Base-by-base conservation (phyloP, 768 basidiomycete species). In the Antrodiella citrinella region DNA sequence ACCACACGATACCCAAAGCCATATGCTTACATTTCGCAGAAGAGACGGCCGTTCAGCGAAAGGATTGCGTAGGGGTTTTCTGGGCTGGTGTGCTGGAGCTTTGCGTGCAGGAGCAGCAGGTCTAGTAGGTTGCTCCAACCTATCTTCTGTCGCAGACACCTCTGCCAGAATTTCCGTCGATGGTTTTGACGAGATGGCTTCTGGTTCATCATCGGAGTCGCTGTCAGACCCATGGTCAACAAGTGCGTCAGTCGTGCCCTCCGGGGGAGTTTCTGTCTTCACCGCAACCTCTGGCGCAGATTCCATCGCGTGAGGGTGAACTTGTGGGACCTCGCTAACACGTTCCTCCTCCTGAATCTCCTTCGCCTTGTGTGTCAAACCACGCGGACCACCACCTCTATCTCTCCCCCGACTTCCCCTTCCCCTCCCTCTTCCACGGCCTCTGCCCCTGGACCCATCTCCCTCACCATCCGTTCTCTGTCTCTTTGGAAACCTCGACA, bases 21-120 rank as follows among this genome's bases (percentile, higher is more conserved):
- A 19, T 44, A 21, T 38, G 35, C 81, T 62, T 65, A 93, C 92
- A 58, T 85, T 91, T 53, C 86, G 84, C 50, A 96, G 68, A 18
- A 96, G 72, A 13, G 81, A 81, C 4, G 86, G 77, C 18, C 84
- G 76, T 21, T 78, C 70, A 30, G 73, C 75, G 57, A 90, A 91
- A 1, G 81, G 81, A 65, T 85, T 88, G 45, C 66, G 72, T 4
- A 74, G 71, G 10, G 72, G 73, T 51, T 66, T 72, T 58, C 70
- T 78, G 0, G 81, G 82, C 54, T 75, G 72, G 50, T 60, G 52
- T 15, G 65, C 53, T 24, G 52, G 51, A 15, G 58, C 56, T 54
- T 61, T 70, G 55, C 47, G 57, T 45, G 47, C 23, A 21, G 45
- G 43, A 49, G n/a, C n/a, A n/a, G n/a, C n/a, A n/a, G n/a, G n/a